phyloP scores from a whole-genome alignment of 371 early-diverging fungal genomes.

The Zychaea mexicana region DNA sequence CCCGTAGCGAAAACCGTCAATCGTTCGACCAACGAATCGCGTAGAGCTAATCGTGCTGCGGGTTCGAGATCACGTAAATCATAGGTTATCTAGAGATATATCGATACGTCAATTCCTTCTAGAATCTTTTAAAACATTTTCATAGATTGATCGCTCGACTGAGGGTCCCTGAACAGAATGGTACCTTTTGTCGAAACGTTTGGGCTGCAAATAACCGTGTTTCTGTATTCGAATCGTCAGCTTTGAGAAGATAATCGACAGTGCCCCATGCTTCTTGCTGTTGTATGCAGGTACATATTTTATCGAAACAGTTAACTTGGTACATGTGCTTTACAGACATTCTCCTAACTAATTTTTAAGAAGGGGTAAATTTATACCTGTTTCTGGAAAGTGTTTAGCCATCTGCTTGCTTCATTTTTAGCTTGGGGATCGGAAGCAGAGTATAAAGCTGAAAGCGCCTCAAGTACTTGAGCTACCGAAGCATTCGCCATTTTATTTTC shows the following conservation, averaged over 20 bases:
- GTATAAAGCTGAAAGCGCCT: slow-evolving; percentile 42
- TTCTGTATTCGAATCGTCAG: slow-evolving; percentile 57
- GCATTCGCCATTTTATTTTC: slow-evolving; percentile 19
- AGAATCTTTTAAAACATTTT: slow-evolving; percentile 2
- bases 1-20: slow-evolving; percentile 49
- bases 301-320: not conserved
- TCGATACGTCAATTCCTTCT: not conserved
- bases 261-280: slow-evolving; percentile 89
- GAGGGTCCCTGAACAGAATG: too few relatives aligned
- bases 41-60: slow-evolving; percentile 64
- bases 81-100: slow-evolving; percentile 67
- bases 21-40: slow-evolving; percentile 78
- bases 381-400: slow-evolving; percentile 90
- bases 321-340: not conserved
- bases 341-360: too few relatives aligned
- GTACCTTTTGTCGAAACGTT: slow-evolving; percentile 89
- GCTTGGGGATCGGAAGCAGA: slow-evolving; percentile 32
- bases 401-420: slow-evolving; percentile 72
- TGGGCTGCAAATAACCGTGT: slow-evolving; percentile 90
- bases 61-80: slow-evolving; percentile 79
- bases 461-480: slow-evolving; percentile 25
- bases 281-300: not conserved
- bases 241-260: slow-evolving; percentile 72
- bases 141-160: too few relatives aligned
- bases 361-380: slow-evolving; percentile 54